Evolutionary conservation across 495 filamentous ascomycete species (phyloP).

Genomic region (Neurospora africana): DNA sequence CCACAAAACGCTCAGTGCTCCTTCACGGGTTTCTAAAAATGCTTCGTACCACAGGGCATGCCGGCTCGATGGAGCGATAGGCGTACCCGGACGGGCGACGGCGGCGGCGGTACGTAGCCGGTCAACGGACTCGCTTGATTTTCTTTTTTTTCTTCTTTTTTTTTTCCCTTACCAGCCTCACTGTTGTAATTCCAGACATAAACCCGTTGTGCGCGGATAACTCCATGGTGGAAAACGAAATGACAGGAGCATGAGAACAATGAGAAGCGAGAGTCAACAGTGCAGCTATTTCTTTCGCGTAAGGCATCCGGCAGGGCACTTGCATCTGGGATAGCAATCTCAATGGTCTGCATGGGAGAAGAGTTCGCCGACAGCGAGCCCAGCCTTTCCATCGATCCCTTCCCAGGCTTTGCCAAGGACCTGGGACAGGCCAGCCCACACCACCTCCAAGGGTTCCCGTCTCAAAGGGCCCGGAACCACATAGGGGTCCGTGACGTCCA

Average conservation of each 20-base stretch:
- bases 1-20: neutral
- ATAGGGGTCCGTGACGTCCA: constrained; percentile 12
- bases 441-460: neutral
- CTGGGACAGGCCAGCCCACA: neutral
- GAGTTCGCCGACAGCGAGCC: constrained; percentile 12
- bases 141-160: neutral
- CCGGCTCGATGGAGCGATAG: neutral
- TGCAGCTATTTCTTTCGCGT: constrained; percentile 18
- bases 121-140: neutral
- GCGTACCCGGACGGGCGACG: neutral
- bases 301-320: constrained; percentile 25
- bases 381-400: constrained; percentile 4
- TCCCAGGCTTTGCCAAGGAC: neutral
- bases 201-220: neutral
- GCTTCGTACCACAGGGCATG: neutral
- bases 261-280: constrained; percentile 5
- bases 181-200: neutral
- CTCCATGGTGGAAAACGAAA: neutral
- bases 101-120: neutral
- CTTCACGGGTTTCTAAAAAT: neutral
- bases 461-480: constrained; percentile 13
- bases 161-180: neutral
- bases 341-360: constrained; percentile 16
- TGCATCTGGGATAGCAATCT: constrained; percentile 17
- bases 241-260: neutral